Evolutionary conservation across 2,329 filamentous ascomycete genomes (phyloP), one percentile per base, ranked within the genome.

Genomic region (Zopfia rhizophila): DNA sequence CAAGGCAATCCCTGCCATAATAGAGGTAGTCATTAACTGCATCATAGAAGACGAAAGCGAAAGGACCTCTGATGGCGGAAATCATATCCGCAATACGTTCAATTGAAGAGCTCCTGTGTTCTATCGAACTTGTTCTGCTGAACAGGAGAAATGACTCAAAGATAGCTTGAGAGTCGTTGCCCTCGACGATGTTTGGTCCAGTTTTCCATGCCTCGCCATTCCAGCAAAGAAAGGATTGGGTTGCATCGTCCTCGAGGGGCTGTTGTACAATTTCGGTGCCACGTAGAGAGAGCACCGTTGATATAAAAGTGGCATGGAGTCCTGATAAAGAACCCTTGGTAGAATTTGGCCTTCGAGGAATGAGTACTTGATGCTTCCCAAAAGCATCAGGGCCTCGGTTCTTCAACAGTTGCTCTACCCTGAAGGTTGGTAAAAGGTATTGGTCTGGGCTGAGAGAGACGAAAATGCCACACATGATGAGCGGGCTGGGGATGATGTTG

Each of bases 201-300:
- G 96, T 79, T 45, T 82, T 87, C 94, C 94, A 99, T 1, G 91
- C 93, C 69, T 99, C 94, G 30, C 94, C 94, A 65, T 99, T 99
- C 94, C 94, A 99, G 79, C 93, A 97, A 2, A 99, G 78, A 1
- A 90, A 77, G 1, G 87, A 90, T 3, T 80, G 78, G 0, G 80
- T 80, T 0, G 59, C 53, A 3, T 65, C 25, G 55, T 88, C 82
- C 29, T 81, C 70, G 3, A 96, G 81, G 2, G 94, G 94, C 69
- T 97, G 94, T 23, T 74, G 68, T 5, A 86, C 83, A 37, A 94
- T 66, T 51, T 83, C 77, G 37, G 85, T 81, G 18, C 93, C 93
- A 59, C 94, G 85, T n/a, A 99, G 78, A 3, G 91, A 86, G n/a
- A 97, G 82, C 1, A 99, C 93, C 0, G 91, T 95, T 5, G 93